Evolutionary conservation across 495 filamentous ascomycete genomes (phyloP), one percentile per base, ranked within the genome.

Genomic region (Xylaria scruposa): DNA sequence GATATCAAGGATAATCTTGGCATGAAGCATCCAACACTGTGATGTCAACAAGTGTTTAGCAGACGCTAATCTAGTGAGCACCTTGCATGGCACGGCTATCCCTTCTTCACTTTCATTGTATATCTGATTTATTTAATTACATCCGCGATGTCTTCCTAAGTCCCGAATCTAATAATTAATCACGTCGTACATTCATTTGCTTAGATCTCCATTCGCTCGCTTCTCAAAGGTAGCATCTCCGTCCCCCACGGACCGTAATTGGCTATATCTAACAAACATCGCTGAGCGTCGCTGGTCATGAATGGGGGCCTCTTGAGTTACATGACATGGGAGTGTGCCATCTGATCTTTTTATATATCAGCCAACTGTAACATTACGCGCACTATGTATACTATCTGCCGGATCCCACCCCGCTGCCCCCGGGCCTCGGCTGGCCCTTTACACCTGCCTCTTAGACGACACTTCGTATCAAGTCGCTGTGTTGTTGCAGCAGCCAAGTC

Each of bases 401-500:
- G 70, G 36, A 44, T 36, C 49, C 19, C 24, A 3, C 21, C 17
- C 24, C n/a, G 70, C 12, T 31, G 40, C 24, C 29, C 17, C 53
- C 67, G 54, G 60, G 21, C 42, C 40, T 60, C 46, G 47, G 47
- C 33, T 40, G 26, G 47, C 46, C 60, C 15, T 56, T 17, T 19
- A 24, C 38, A 21, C 51, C 61, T 60, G 13, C 65, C 33, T 36
- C 56, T 63, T 40, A 63, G 26, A 63, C 70, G 51, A 58, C 60
- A 62, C 4, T 71, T 49, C 24, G 38, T 36, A 31, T 46, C 64
- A 54, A 71, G 40, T 49, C 46, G 42, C 8, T 36, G 26, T 47
- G 40, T 56, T 47, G 40, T 56, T 10, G 47, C 67, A 21, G 70
- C 51, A 13, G 46, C 44, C 2, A 75, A 76, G 60, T 67, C 70